These are phyloP conservation scores for Tulasnella sp. DNA, from an alignment of 768 basidiomycete genomes.

Conservation along the genomic window DNA sequence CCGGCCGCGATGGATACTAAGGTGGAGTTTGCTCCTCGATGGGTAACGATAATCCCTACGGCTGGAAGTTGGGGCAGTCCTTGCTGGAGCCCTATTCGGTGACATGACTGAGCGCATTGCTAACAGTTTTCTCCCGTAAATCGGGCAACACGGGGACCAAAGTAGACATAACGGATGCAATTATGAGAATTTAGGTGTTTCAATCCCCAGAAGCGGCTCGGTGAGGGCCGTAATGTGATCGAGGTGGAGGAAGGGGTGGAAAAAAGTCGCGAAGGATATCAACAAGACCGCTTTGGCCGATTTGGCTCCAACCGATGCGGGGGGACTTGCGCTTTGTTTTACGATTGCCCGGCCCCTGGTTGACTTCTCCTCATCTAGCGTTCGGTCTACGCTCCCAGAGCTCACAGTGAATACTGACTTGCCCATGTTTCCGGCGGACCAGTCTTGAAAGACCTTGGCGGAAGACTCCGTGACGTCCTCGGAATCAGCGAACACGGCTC, in stretches of 20 bases:
- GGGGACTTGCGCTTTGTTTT: not conserved
- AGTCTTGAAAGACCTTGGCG: not conserved
- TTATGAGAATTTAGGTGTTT: not conserved
- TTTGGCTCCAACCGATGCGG: not conserved
- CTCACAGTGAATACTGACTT: not conserved
- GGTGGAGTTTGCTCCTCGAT: not conserved
- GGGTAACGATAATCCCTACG: not conserved
- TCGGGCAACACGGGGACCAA: not conserved
- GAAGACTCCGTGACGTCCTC: not conserved
- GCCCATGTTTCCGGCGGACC: not conserved
- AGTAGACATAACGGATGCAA: not conserved
- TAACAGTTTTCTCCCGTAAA: not conserved
- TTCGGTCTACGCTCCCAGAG: not conserved
- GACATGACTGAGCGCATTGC: not conserved
- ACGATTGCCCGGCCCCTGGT: not conserved
- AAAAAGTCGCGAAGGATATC: constrained; percentile 5
- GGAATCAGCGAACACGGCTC: not conserved
- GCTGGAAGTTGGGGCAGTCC: not conserved
- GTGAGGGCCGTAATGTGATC: not conserved
- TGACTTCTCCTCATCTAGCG: not conserved
- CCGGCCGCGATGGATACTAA: not conserved
- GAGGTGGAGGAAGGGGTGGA: not conserved
- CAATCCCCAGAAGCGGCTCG: not conserved
- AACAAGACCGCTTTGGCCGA: not conserved
- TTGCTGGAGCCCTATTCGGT: not conserved